Base-by-base conservation (phyloP, 2,329 filamentous ascomycete genomes). In the Diaporthe sp. region DNA sequence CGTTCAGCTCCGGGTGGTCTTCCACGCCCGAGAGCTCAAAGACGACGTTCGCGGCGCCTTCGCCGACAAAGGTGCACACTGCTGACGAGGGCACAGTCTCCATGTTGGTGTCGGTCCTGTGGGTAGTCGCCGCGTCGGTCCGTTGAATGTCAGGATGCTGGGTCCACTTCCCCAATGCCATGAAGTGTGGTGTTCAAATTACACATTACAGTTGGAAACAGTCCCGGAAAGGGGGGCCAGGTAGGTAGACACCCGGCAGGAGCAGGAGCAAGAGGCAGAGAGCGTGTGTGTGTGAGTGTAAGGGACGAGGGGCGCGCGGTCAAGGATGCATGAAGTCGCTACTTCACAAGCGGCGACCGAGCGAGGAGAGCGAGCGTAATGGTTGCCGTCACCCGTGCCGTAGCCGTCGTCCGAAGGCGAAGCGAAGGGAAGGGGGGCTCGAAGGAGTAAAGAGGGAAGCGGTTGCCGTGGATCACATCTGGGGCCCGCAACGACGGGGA, bases 11-110 rank as follows among this genome's bases (percentile, higher is more conserved):
- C 5, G 76, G 57, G 75, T 79, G 67, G 51, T 71, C 22, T 60
- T 71, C 70, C 49, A 72, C 72, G 37, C 60, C 75, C 2, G 71
- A 12, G 74, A 94, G 87, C 78, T 89, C 88, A 80, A 94, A 95
- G 77, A 96, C 92, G 71, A 93, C 89, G 82, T 97, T 96, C 72
- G 94, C 94, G 34, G 93, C 92, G 34, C 94, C 94, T 83, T 97
- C 94, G 37, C 88, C 89, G 31, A 91, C 83, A 75, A 90, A 85
- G 70, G 31, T 76, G 75, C 70, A 72, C 13, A 22, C 46, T 31
- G 75, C 75, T 28, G 55, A 46, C 15, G 62, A 22, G 37, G 73
- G 75, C 17, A 76, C 42, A 13, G 17, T 51, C 15, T 76, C 75
- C 75, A 76, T 72, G 25, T 57, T 42, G 70, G 9, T 34, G 42